Evolutionary conservation across 2,329 filamentous ascomycete species (phyloP).

Genomic region (Cladosporium colombiae): DNA sequence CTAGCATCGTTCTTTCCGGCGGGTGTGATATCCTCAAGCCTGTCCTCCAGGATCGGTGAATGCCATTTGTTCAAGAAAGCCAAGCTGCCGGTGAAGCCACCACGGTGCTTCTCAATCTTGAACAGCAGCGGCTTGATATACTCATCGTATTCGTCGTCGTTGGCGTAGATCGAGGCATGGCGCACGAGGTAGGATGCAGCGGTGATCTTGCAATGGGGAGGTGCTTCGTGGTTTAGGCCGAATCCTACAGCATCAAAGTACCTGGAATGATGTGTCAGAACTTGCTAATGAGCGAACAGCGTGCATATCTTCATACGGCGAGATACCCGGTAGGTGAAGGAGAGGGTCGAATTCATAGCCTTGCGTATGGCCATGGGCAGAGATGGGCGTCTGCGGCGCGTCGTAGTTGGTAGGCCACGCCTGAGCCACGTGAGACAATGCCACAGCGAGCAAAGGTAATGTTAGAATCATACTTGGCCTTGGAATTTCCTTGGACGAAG

Average conservation of each 20-base stretch:
- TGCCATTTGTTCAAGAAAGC: conserved; percentile 23
- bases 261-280: neutral
- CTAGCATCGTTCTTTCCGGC: conserved; percentile 21
- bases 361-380: conserved; percentile 18
- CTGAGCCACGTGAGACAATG: conserved; percentile 15
- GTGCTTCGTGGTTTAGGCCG: conserved; percentile 45
- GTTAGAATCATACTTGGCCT: conserved; percentile 12
- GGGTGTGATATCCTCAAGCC: conserved; percentile 25
- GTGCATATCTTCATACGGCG: conserved; percentile 38
- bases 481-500: neutral
- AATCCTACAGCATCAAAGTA: conserved; percentile 54
- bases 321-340: conserved; percentile 57
- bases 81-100: conserved; percentile 20
- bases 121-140: conserved; percentile 59
- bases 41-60: conserved; percentile 22
- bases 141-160: conserved; percentile 59
- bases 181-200: conserved; percentile 59
- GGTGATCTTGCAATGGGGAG: conserved; percentile 51
- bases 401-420: conserved; percentile 2
- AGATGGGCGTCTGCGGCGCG: conserved; percentile 17
- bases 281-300: no score
- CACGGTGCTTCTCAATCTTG: conserved; percentile 25
- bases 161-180: conserved; percentile 63
- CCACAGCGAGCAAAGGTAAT: neutral
- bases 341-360: conserved; percentile 52